Evolutionary conservation across 140 eudicot genomes (phyloP).

Genomic region (Bidens hawaiensis): DNA sequence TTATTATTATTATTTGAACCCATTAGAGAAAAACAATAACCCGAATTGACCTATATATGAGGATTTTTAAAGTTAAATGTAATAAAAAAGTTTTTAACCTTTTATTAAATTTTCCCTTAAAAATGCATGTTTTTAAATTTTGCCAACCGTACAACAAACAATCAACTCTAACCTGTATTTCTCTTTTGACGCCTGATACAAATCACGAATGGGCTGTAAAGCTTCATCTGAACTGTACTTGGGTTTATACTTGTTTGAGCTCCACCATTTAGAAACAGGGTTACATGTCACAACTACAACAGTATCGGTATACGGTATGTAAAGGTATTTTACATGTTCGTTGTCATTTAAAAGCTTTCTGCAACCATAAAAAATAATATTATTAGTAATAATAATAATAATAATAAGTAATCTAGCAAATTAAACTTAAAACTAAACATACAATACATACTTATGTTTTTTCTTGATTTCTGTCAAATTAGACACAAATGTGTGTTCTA

Average conservation of each 20-base stretch:
- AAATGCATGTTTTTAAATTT: too few species aligned
- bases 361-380: constrained; percentile 19
- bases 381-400: not conserved
- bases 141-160: not conserved
- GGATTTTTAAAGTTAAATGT: too few species aligned
- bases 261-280: constrained; percentile 78
- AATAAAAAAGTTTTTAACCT: too few species aligned
- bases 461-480: constrained; percentile 78
- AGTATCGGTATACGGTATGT: constrained; percentile 88
- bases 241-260: constrained; percentile 70
- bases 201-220: constrained; percentile 73
- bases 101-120: too few species aligned
- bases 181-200: constrained; percentile 49
- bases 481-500: constrained; percentile 87
- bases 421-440: not conserved
- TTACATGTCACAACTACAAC: constrained; percentile 95
- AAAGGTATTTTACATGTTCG: constrained; percentile 89
- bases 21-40: not conserved
- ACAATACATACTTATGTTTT: constrained; percentile 80
- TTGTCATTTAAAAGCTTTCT: constrained; percentile 87
- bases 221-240: constrained; percentile 83
- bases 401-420: not conserved
- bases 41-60: not conserved
- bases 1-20: not conserved
- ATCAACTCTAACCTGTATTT: constrained; percentile 57